phyloP scores from a whole-genome alignment of 2,329 filamentous ascomycete genomes.

The Biscogniauxia sp. region DNA sequence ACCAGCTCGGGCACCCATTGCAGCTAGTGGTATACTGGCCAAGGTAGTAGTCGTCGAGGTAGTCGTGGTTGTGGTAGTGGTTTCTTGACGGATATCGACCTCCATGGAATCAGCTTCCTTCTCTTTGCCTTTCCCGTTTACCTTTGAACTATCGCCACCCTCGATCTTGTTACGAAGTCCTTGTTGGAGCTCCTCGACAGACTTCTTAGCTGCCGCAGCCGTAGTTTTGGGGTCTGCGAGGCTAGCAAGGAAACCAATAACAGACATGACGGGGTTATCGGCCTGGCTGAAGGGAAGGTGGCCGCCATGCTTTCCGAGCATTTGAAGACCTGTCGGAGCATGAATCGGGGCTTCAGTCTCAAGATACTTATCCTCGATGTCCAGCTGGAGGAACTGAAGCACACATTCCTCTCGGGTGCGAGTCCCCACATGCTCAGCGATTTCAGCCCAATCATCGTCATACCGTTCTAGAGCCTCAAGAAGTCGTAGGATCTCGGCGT shows the following conservation, averaged over 20 bases:
- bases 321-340: conserved; percentile 56
- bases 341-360: conserved; percentile 66
- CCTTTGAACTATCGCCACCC: conserved; percentile 44
- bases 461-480: conserved; percentile 90
- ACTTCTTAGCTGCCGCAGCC: conserved; percentile 84
- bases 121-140: conserved; percentile 59
- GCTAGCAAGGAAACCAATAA: conserved; percentile 89
- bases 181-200: conserved; percentile 80
- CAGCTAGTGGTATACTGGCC: conserved; percentile 78
- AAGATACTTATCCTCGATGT: conserved; percentile 96
- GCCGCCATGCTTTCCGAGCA: conserved; percentile 72
- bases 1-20: conserved; percentile 80
- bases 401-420: conserved; percentile 95
- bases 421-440: conserved; percentile 88
- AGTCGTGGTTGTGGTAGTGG: conserved; percentile 43
- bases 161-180: conserved; percentile 78
- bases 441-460: conserved; percentile 93
- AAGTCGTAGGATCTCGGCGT: conserved; percentile 83
- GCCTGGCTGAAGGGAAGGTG: conserved; percentile 86
- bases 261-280: conserved; percentile 95
- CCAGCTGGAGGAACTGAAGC: conserved; percentile 90
- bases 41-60: conserved; percentile 50
- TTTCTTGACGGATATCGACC: conserved; percentile 55
- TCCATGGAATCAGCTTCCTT: conserved; percentile 61
- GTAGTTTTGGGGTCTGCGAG: conserved; percentile 88